Conservation (phyloP, 768 basidiomycete species). For the Leccinum barrowsii region DNA sequence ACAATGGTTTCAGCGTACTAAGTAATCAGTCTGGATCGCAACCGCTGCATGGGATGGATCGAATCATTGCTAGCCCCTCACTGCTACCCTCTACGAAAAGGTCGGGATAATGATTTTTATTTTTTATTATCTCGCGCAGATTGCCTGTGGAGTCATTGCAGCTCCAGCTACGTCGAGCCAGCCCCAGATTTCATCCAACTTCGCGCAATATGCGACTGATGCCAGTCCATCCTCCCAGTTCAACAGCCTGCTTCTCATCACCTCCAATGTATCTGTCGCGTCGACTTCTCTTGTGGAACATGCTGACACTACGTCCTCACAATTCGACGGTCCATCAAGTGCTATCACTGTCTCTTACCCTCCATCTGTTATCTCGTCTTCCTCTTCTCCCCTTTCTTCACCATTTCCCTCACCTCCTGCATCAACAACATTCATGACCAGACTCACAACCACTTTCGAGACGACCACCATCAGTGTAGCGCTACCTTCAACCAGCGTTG, state of each 20-base stretch:
- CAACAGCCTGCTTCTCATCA: neutral
- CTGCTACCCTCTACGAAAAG: neutral
- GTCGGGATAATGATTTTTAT: constrained; percentile 5
- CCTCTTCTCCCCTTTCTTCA: neutral
- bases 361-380: neutral
- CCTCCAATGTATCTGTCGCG: neutral
- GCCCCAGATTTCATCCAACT: neutral
- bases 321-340: neutral
- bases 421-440: constrained; percentile 7
- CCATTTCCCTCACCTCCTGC: neutral
- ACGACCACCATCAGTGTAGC: constrained; percentile 5
- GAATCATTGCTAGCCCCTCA: neutral
- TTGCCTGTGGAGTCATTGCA: constrained; percentile 4
- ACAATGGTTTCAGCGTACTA: neutral
- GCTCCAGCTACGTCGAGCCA: constrained; percentile 12
- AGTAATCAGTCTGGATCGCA: constrained; percentile 4
- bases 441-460: constrained; percentile 6
- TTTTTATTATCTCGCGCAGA: constrained; percentile 17
- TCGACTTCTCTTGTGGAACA: neutral
- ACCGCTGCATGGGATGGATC: neutral
- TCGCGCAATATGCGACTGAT: neutral
- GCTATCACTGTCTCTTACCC: neutral
- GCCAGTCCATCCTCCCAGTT: neutral
- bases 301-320: neutral
- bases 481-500: constrained; percentile 4